phyloP scores from a whole-genome alignment of 129 eudicot genomes.

The Chrysanthemum makinoi region DNA sequence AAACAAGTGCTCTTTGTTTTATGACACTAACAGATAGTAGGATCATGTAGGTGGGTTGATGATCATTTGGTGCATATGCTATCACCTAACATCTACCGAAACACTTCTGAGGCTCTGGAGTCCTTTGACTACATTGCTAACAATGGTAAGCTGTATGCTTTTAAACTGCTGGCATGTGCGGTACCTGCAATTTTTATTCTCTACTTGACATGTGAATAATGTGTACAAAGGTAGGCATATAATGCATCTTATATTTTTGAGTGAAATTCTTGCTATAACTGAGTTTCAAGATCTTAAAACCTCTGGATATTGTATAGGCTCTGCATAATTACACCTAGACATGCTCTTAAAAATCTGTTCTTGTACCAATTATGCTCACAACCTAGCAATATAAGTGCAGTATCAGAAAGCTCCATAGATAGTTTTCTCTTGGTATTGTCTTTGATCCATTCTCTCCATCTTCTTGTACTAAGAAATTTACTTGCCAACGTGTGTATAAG shows the following conservation, averaged over 20 bases:
- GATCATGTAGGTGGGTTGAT: constrained; percentile 62
- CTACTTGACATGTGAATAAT: constrained; percentile 8
- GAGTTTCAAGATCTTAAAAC: background rate
- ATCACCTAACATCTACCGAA: constrained; percentile 69
- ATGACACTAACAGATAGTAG: background rate
- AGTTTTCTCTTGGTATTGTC: background rate
- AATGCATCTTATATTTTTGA: background rate
- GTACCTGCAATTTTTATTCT: background rate
- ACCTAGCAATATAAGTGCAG: background rate
- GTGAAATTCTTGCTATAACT: background rate
- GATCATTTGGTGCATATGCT: constrained; percentile 64
- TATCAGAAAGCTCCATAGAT: background rate
- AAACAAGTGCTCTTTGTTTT: background rate
- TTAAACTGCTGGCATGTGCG: no score
- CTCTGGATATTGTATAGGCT: background rate
- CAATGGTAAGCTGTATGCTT: constrained; percentile 42
- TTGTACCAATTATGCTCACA: constrained; percentile 3
- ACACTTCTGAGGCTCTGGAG: constrained; percentile 62
- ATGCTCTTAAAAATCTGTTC: background rate
- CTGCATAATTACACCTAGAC: background rate
- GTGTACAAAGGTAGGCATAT: constrained; percentile 7
- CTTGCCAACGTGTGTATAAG: no score
- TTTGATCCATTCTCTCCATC: background rate
- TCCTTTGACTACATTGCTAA: constrained; percentile 60
- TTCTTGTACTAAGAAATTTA: no score